Evolutionary conservation across 1,284 basidiomycete genomes (phyloP).

Genomic region (Lentinula novae-zelandiae): DNA sequence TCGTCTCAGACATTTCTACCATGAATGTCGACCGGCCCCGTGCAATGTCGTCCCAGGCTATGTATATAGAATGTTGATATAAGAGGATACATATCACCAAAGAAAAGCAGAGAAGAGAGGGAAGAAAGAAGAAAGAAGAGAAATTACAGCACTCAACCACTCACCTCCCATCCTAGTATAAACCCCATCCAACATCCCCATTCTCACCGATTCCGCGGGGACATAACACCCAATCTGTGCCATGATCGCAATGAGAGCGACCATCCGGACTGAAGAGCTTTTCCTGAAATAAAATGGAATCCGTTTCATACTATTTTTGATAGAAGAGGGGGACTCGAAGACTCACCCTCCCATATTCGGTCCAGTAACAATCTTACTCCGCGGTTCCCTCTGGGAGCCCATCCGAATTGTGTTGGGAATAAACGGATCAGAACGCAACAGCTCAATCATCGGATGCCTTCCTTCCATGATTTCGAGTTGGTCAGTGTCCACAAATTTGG

Average conservation of each 20-base stretch:
- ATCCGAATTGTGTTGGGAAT: constrained; percentile 70
- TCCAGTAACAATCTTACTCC: constrained; percentile 78
- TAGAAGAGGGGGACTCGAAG: background rate
- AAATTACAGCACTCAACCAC: constrained; percentile 12
- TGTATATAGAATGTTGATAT: background rate
- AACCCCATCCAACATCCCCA: constrained; percentile 82
- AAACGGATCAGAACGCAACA: constrained; percentile 71
- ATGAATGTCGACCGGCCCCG: constrained; percentile 90
- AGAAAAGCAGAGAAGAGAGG: too few species aligned
- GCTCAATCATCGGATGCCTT: constrained; percentile 83
- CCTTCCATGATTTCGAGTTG: constrained; percentile 67
- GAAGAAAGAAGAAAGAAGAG: too few species aligned
- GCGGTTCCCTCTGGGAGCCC: constrained; percentile 43
- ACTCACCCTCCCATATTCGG: constrained; percentile 73
- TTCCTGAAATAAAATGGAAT: constrained; percentile 40
- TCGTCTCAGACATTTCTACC: constrained; percentile 94
- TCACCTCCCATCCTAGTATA: constrained; percentile 83
- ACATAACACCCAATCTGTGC: constrained; percentile 70
- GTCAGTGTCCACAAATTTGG: constrained; percentile 57
- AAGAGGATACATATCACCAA: too few species aligned
- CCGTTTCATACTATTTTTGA: background rate
- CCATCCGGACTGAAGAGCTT: constrained; percentile 73
- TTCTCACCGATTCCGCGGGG: constrained; percentile 66
- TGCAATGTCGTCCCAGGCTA: constrained; percentile 84
- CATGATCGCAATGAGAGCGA: constrained; percentile 71